Percentiles rank a stretch among this genome's conserved stretches.
Evolutionary conservation across 371 early-diverging fungal species (phyloP).

Genomic region (Coemansia sp.): DNA sequence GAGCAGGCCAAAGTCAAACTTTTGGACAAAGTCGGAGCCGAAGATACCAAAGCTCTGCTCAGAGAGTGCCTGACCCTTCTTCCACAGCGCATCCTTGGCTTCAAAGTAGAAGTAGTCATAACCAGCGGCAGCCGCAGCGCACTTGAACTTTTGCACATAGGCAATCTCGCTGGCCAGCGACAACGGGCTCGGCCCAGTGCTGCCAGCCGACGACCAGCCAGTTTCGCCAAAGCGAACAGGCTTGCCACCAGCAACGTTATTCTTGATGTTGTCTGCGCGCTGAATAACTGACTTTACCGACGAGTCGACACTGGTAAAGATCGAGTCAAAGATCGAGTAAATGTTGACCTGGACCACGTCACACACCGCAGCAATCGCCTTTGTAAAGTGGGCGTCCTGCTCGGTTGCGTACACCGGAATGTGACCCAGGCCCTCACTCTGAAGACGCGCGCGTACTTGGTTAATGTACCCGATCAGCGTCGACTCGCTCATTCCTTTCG

Average conservation of each 20-base stretch:
- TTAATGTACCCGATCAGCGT: constrained; percentile 45
- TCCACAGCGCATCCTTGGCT: constrained; percentile 53
- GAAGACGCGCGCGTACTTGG: constrained; percentile 39
- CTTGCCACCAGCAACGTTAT: constrained; percentile 40
- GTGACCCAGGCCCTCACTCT: constrained; percentile 36
- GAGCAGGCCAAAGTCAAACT: constrained; percentile 44
- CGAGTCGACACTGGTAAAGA: constrained; percentile 18
- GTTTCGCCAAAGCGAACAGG: constrained; percentile 47
- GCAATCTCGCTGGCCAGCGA: constrained; percentile 33
- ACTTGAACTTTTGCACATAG: constrained; percentile 43
- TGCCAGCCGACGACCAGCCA: constrained; percentile 50
- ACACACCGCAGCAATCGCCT: constrained; percentile 30
- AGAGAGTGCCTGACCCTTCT: constrained; percentile 12
- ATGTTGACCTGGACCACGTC: constrained; percentile 53
- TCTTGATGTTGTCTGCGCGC: neutral
- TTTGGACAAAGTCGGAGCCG: constrained; percentile 20
- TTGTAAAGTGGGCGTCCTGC: constrained; percentile 40
- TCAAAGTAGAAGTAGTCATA: constrained; percentile 54
- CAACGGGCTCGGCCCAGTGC: constrained; percentile 28
- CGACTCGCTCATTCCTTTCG: constrained; percentile 45
- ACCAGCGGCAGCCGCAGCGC: constrained; percentile 27
- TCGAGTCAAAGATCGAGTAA: constrained; percentile 46
- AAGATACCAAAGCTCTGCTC: constrained; percentile 54
- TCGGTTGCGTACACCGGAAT: constrained; percentile 53
- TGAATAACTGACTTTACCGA: constrained; percentile 38